Base-by-base conservation (phyloP, 257 asterid genomes). In the Craterostigma plantagineum region DNA sequence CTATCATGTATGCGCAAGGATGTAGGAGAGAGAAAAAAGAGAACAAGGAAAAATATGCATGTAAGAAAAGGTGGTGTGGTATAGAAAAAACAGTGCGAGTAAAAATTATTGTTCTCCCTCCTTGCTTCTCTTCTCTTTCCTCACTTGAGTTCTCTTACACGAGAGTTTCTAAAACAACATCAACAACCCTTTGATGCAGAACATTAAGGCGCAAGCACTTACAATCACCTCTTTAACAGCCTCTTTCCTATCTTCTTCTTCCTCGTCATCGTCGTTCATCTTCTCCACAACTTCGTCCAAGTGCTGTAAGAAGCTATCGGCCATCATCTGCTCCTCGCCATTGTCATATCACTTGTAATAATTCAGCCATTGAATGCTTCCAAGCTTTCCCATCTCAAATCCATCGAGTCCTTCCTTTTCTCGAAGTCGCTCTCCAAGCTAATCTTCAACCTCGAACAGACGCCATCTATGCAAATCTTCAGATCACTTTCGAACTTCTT, bases 161-260 rank as follows among this genome's bases (percentile, higher is more conserved):
- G n/a, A n/a, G n/a, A n/a, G n/a, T n/a, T n/a, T n/a, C n/a, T n/a
- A n/a, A n/a, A n/a, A n/a, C n/a, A n/a, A n/a, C n/a, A n/a, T n/a
- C n/a, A n/a, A 47, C n/a, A 85, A 34, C 4, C 76, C 62, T 14
- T 52, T 58, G 63, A 75, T 68, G 75, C 96, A 80, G 43, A 60
- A 80, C 3, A 50, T 73, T 62, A 85, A 3, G 12, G 77, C 68
- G 59, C 92, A 49, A 65, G 75, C 55, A 33, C 81, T 72, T 70
- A 81, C 36, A 0, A 60, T 51, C 51, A 66, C 16, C 30, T 56
- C 16, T 50, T 57, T 23, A 23, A 23, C 63, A 39, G 58, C 61
- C 62, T 33, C 64, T 8, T 38, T 70, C 18, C 59, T 16, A 10
- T 41, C 60, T 35, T 0, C 53, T 1, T 11, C n/a, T n/a, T n/a